Percentiles rank a stretch among this genome's conserved stretches.
These are phyloP conservation scores for Fusarium vanettenii DNA, from an alignment of 2,329 filamentous ascomycete genomes.

Conservation along the genomic window DNA sequence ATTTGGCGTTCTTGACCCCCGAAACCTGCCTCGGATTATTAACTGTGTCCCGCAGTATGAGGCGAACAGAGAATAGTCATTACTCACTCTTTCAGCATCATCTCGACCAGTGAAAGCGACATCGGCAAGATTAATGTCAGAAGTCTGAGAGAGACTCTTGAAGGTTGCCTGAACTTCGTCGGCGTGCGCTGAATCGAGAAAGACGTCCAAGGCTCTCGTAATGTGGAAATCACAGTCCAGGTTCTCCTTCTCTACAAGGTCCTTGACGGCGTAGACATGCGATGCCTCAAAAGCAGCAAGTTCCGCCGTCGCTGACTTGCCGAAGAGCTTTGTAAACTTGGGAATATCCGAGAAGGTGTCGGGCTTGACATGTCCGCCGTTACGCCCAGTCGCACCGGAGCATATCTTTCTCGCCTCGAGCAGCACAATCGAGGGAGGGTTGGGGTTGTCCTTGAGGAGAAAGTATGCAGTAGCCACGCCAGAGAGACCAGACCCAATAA, in stretches of 20 bases:
- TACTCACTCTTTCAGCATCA: conserved; percentile 16
- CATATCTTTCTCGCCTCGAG: conserved; percentile 50
- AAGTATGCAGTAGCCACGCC: conserved; percentile 58
- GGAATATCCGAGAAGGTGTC: conserved; percentile 35
- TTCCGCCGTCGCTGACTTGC: conserved; percentile 29
- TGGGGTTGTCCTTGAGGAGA: conserved; percentile 37
- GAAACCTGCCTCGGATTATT: conserved; percentile 1
- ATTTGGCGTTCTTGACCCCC: conserved; percentile 24
- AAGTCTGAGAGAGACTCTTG: neutral
- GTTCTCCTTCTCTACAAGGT: conserved; percentile 45
- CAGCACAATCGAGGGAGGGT: conserved; percentile 39
- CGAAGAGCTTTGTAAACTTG: conserved; percentile 29
- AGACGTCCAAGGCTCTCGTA: conserved; percentile 53
- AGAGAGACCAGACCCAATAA: conserved; percentile 46
- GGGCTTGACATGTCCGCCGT: conserved; percentile 45
- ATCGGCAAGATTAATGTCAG: neutral
- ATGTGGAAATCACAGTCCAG: conserved; percentile 28
- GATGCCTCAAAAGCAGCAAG: conserved; percentile 36
- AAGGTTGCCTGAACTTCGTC: conserved; percentile 4
- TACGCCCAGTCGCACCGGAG: conserved; percentile 52
- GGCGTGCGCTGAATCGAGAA: conserved; percentile 41
- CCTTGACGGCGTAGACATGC: conserved; percentile 47
- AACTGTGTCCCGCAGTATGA: neutral
- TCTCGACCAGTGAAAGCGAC: conserved; percentile 7
- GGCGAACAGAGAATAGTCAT: too few relatives aligned